phyloP scores from a whole-genome alignment of 1,139 yeast genomes.

The Lodderomyces pseudojiufengensis region DNA sequence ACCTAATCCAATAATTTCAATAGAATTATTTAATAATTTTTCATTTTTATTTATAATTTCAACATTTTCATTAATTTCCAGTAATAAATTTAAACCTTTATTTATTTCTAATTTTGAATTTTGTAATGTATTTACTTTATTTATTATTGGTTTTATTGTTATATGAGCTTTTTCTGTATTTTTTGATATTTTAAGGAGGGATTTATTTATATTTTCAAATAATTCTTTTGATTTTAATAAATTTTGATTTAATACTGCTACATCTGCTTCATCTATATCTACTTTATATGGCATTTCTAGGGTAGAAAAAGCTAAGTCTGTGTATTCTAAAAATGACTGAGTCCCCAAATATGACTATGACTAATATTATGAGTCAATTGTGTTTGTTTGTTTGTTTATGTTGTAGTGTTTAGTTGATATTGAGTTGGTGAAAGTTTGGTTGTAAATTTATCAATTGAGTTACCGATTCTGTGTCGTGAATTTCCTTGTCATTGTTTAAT shows the following conservation, averaged over 20 bases:
- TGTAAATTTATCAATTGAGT: no score
- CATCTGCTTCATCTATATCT: conserved; percentile 81
- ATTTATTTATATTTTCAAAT: conserved; percentile 52
- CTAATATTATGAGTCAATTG: neutral
- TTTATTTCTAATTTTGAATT: conserved; percentile 58
- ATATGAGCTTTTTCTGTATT: conserved; percentile 61
- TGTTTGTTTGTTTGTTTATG: conserved; percentile 3
- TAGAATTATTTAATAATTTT: conserved; percentile 33
- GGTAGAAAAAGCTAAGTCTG: no score
- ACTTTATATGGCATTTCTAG: conserved; percentile 20
- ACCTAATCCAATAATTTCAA: conserved; percentile 37
- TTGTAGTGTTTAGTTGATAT: neutral
- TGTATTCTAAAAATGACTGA: no score
- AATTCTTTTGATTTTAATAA: conserved; percentile 56
- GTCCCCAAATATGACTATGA: no score
- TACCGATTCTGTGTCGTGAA: no score
- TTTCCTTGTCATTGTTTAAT: no score
- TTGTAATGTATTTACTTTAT: conserved; percentile 56
- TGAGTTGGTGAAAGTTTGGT: no score
- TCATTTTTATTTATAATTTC: conserved; percentile 55
- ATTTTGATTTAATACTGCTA: conserved; percentile 76
- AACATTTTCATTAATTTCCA: conserved; percentile 65
- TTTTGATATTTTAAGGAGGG: conserved; percentile 52
- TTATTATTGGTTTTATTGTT: conserved; percentile 68
- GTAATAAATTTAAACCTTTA: conserved; percentile 55